Conservation (phyloP, 805 yeast genomes). For the Kuraishia ogatae region DNA sequence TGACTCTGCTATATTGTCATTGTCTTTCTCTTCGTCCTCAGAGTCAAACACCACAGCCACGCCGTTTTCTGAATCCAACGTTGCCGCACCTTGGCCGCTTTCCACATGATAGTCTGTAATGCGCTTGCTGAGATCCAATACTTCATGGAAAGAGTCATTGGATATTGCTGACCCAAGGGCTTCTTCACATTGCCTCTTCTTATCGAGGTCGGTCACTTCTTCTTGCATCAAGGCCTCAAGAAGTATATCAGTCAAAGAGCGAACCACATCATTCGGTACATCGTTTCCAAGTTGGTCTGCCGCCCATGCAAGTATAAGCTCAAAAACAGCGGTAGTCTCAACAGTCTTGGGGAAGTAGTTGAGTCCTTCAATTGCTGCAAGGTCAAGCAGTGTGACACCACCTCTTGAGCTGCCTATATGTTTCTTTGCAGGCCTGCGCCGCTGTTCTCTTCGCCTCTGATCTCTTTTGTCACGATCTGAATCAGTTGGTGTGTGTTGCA, state of each 20-base stretch:
- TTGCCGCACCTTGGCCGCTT: conserved; percentile 10
- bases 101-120: conserved; percentile 39
- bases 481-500: conserved; percentile 6
- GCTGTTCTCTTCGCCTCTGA: conserved; percentile 8
- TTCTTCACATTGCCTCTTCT: conserved; percentile 41
- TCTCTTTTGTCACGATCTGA: conserved; percentile 13
- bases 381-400: conserved; percentile 20
- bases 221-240: conserved; percentile 46
- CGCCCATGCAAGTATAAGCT: conserved; percentile 52
- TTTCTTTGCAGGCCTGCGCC: conserved; percentile 11
- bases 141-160: conserved; percentile 36
- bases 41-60: conserved; percentile 37
- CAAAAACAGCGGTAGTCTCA: conserved; percentile 42
- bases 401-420: conserved; percentile 6
- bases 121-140: conserved; percentile 32
- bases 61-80: conserved; percentile 27
- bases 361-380: conserved; percentile 34
- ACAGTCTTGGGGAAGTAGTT: conserved; percentile 57
- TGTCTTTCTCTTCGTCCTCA: conserved; percentile 28
- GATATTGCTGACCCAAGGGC: conserved; percentile 33
- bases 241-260: conserved; percentile 64
- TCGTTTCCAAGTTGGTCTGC: conserved; percentile 51
- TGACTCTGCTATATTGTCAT: conserved; percentile 17
- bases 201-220: conserved; percentile 28
- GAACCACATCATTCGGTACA: conserved; percentile 62